These are phyloP conservation scores for Lachnellula arida DNA, from an alignment of 2,329 filamentous ascomycete species.

Conservation along the genomic window DNA sequence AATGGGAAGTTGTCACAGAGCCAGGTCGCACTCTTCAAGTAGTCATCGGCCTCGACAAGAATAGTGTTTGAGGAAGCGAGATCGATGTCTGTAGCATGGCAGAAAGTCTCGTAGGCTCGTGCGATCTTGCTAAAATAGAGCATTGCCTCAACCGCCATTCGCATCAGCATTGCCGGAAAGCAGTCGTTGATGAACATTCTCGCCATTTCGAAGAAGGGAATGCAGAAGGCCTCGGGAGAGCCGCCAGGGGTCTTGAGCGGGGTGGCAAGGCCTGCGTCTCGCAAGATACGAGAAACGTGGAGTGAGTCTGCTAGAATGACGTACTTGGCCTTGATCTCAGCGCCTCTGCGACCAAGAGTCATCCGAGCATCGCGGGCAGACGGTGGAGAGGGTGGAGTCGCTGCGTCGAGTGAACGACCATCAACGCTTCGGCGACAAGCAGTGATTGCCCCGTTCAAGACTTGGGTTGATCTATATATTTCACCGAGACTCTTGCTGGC, in stretches of 20 bases:
- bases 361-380: background rate
- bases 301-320: background rate
- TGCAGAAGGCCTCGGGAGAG: background rate
- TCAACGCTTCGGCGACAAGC: background rate
- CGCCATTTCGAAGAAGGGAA: background rate
- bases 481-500: background rate
- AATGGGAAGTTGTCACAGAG: background rate
- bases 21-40: background rate
- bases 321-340: background rate
- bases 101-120: background rate
- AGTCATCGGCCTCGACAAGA: background rate
- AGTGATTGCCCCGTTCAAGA: background rate
- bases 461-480: background rate
- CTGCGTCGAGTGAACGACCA: background rate
- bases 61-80: background rate
- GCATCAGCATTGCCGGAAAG: background rate
- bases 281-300: background rate
- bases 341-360: background rate
- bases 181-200: background rate
- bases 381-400: background rate
- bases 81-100: background rate
- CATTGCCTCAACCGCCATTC: background rate
- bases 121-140: background rate
- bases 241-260: background rate
- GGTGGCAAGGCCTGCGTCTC: background rate